Base-by-base conservation (phyloP, 176 grass and related monocot species). In the Ampelocalamus luodianensis region DNA sequence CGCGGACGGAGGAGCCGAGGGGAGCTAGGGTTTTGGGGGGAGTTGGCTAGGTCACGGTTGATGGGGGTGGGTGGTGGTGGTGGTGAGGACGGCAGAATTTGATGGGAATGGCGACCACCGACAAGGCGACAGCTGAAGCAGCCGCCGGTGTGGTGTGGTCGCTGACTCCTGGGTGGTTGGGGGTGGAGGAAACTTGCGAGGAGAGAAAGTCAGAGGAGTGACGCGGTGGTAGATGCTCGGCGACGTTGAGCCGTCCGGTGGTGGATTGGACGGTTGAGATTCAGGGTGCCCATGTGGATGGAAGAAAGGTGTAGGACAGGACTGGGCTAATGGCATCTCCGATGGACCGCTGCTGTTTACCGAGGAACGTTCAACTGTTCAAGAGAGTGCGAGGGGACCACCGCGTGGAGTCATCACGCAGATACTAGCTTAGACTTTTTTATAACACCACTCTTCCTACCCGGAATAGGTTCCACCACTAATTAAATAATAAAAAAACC, bases 101-200 rank as follows among this genome's bases (percentile, higher is more conserved):
- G 54, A 2, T 7, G 42, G 43, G 76, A 6, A 20, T 1, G 77
- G n/a, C 60, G 81, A 67, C 46, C 56, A 26, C 87, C 81, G 87
- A 79, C 72, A 88, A 18, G 65, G 73, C 65, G 44, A 82, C 87
- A 73, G 76, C 68, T 26, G 45, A 68, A 18, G 74, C 72, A 72
- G 87, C 74, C 68, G 86, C 54, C 86, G 65, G 71, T 26, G 42
- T 1, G 38, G 29, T 2, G 51, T 20, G 6, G 51, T 20, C 6
- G 17, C 51, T 7, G 17, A 20, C 50, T 54, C n/a, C 17, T 72
- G 39, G 26, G 72, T 85, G 18, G 63, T n/a, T 59, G 83, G 26
- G 49, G 39, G 29, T 29, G 63, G 48, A 43, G 24, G 46, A 68
- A 6, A 22, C 72, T 75, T 75, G 48, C 17, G 50, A 55, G 7